These are phyloP conservation scores for Limnanthes douglasii DNA, from an alignment of 345 rosid species.

Conservation along the genomic window DNA sequence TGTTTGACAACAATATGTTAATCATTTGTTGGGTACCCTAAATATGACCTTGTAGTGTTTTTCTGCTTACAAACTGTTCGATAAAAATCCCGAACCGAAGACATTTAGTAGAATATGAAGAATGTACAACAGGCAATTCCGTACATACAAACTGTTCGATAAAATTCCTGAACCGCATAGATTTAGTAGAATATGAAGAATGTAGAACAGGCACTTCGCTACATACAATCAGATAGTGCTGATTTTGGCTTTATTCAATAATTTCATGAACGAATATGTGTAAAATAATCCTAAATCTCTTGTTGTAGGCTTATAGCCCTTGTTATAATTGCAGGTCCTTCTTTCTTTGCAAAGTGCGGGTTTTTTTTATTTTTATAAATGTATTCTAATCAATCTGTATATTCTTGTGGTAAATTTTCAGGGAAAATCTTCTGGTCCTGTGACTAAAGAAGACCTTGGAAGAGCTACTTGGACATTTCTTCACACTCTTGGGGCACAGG, in stretches of 20 bases:
- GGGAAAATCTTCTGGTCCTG: conserved; percentile 54
- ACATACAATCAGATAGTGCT: neutral
- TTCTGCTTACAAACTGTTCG: conserved; percentile 24
- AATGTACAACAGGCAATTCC: no score
- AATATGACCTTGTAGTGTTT: neutral
- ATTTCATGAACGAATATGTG: neutral
- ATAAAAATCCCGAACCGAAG: conserved; percentile 23
- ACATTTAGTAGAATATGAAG: no score
- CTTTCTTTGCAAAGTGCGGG: neutral
- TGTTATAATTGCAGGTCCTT: neutral
- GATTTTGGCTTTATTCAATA: neutral
- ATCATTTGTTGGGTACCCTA: neutral
- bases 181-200: no score
- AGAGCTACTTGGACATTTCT: conserved; percentile 95
- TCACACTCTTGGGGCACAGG: conserved; percentile 96
- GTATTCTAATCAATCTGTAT: neutral
- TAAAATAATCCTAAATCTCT: neutral
- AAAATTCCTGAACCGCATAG: conserved; percentile 22
- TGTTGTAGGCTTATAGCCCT: neutral
- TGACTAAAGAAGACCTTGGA: conserved; percentile 87
- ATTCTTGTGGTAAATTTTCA: conserved; percentile 8
- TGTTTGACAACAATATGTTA: neutral
- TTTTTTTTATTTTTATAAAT: conserved; percentile 3
- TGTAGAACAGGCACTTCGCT: neutral
- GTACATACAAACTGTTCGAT: conserved; percentile 28